Percentiles rank a stretch among this genome's conserved stretches.
Conservation (phyloP, 2,329 filamentous ascomycete genomes). For the Drechslera avenae region DNA sequence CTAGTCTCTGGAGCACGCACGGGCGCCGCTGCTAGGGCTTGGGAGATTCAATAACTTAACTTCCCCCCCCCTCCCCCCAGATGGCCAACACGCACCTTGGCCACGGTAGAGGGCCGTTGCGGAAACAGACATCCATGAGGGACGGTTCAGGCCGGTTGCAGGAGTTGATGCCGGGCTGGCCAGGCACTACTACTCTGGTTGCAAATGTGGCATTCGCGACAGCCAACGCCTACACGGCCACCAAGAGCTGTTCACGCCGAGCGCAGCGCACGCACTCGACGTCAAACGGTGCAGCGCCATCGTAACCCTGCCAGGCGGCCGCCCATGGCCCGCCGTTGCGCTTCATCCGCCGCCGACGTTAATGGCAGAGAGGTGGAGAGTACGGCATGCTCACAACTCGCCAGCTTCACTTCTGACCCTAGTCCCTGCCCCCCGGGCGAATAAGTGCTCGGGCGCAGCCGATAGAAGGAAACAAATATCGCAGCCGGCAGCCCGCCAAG, state of each 20-base stretch:
- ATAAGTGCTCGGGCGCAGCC: constrained; percentile 20
- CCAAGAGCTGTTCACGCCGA: too few relatives aligned
- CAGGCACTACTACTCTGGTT: too few relatives aligned
- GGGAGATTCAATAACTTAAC: constrained; percentile 16
- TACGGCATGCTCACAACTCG: constrained; percentile 4
- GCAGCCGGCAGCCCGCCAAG: constrained; percentile 7
- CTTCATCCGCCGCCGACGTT: constrained; percentile 12
- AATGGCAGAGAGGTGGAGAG: constrained; percentile 1
- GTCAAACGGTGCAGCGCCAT: background rate
- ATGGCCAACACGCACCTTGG: constrained; percentile 13
- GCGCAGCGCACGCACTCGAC: too few relatives aligned
- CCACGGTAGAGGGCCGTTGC: background rate
- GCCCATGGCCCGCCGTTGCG: constrained; percentile 7
- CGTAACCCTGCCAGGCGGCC: background rate
- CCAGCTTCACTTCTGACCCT: constrained; percentile 21
- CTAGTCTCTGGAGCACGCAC: constrained; percentile 22
- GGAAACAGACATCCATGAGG: too few relatives aligned
- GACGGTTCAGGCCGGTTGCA: too few relatives aligned
- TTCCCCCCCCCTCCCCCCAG: too few relatives aligned
- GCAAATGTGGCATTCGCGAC: too few relatives aligned
- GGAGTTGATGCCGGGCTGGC: too few relatives aligned
- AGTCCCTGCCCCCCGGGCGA: constrained; percentile 14
- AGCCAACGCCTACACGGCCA: too few relatives aligned
- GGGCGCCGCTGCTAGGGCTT: constrained; percentile 12
- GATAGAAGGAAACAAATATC: constrained; percentile 18